Evolutionary conservation across 2,329 filamentous ascomycete genomes (phyloP), one percentile per base, ranked within the genome.

Genomic region (Fusarium sterilihyphosum): DNA sequence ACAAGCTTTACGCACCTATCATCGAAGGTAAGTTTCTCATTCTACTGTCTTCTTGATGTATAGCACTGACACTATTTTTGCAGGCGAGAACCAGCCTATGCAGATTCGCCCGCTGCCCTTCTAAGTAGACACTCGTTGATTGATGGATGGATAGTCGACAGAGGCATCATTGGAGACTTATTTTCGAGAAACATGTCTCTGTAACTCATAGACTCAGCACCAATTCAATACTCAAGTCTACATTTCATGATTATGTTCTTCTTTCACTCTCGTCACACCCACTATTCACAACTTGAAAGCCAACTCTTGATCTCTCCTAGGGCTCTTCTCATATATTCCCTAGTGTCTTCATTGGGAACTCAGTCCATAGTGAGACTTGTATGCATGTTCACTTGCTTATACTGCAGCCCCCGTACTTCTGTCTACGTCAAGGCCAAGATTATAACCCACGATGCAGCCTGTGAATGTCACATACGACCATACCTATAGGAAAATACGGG

Each of bases 191-290:
- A 26, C 2, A 20, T n/a, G 10, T 29, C 40, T 20, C 9, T 53
- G 18, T 16, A 26, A 20, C 26, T 11, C 20, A 13, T 31, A 56
- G n/a, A 3, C 6, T 29, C 16, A 31, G 11, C 2, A 7, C 16
- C 2, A 50, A 37, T 5, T 16, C 11, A 37, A 24, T 24, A 14
- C 18, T 33, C 2, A 44, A 31, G 16, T 16, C 5, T 11, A 8
- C 4, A 8, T 44, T 37, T 14, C 6, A 13, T 22, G 0, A 29
- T 3, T 5, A 1, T n/a, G 24, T 8, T 29, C 10, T 6, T 13
- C 14, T 10, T n/a, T 31, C 10, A 9, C 16, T 12, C 20, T n/a
- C 7, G 6, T 18, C 0, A 2, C 24, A 5, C 2, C 2, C 4
- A 29, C 6, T 14, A 1, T 41, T 2, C 5, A 35, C 4, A 24